Evolutionary conservation across 352 stramenopile genomes (phyloP).

Genomic region (Phytopythium litorale): DNA sequence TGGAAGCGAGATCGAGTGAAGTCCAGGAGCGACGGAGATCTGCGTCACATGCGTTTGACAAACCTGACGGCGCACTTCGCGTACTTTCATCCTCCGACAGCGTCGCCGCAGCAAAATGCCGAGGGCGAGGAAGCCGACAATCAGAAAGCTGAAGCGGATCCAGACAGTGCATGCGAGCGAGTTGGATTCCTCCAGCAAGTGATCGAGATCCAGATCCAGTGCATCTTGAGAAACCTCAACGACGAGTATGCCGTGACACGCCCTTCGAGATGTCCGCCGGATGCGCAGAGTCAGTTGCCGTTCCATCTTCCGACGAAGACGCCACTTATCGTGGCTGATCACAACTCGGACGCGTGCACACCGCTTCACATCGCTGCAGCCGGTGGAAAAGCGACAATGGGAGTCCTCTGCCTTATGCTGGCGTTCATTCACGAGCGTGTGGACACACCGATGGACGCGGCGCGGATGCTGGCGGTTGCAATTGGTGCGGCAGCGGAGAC

Average conservation of each 20-base stretch:
- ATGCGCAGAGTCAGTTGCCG: not conserved
- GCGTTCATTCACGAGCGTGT: conserved; percentile 26
- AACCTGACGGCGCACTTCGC: conserved; percentile 4
- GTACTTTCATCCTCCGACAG: conserved; percentile 2
- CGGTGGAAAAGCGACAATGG: conserved; percentile 30
- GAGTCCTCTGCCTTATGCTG: conserved; percentile 35
- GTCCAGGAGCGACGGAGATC: conserved; percentile 45
- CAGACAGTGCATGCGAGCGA: not conserved
- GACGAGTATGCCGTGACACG: not conserved
- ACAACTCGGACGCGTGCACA: conserved; percentile 27
- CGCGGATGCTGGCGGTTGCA: conserved; percentile 15
- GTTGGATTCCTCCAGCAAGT: conserved; percentile 2
- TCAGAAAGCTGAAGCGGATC: not conserved
- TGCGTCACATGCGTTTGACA: conserved; percentile 19
- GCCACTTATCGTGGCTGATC: conserved; percentile 28
- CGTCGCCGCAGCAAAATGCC: not conserved
- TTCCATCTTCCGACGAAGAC: conserved; percentile 31
- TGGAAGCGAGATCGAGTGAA: conserved; percentile 30
- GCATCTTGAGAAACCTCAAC: not conserved
- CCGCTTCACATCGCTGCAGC: conserved; percentile 40
- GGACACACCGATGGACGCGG: conserved; percentile 9
- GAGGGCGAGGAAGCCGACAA: not conserved
- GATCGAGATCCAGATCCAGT: conserved; percentile 7
- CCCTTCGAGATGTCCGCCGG: not conserved
- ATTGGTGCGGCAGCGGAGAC: conserved; percentile 29